Evolutionary conservation across 2,329 filamentous ascomycete genomes (phyloP), one percentile per base, ranked within the genome.

Genomic region (Metarhizium album): DNA sequence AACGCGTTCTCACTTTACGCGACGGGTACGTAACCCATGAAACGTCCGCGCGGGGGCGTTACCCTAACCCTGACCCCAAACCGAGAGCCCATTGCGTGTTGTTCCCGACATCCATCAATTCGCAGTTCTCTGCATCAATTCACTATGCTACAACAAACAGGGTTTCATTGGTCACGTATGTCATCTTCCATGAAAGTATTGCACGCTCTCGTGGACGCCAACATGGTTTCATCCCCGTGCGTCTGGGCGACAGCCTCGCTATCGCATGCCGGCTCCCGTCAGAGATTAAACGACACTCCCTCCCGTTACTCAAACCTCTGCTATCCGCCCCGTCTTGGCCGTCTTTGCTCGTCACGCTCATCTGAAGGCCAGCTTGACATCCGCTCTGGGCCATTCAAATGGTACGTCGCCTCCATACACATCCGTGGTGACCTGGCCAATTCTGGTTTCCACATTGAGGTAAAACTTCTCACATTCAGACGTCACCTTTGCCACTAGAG

Each of bases 311-410:
- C n/a, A 40, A 29, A 22, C 16, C 33, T 46, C n/a, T 18, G 7
- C 18, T 22, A 20, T 18, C 37, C 5, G n/a, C n/a, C 18, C n/a
- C 37, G 20, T 40, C 11, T 4, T 40, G 33, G 37, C 40, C 22
- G 6, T n/a, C n/a, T 33, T 31, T 47, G 49, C 46, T 45, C 38
- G 23, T 22, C 35, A 43, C 27, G 20, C 33, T 53, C 53, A 67
- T 51, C 62, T 60, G 59, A 84, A 84, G 16, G 79, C 79, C 50
- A 70, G 69, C 68, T 80, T 80, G 42, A 83, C 79, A 58, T 84
- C 82, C 14, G 70, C 69, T 52, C 79, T 70, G n/a, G 80, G 80
- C 81, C 81, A 84, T 65, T 84, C 82, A 57, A 80, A 82, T 55
- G 80, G 62, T 40, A 82, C 74, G 60, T 84, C 81, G 8, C 82